phyloP scores from a whole-genome alignment of 306 rosid genomes.

The Carpinus viminea region DNA sequence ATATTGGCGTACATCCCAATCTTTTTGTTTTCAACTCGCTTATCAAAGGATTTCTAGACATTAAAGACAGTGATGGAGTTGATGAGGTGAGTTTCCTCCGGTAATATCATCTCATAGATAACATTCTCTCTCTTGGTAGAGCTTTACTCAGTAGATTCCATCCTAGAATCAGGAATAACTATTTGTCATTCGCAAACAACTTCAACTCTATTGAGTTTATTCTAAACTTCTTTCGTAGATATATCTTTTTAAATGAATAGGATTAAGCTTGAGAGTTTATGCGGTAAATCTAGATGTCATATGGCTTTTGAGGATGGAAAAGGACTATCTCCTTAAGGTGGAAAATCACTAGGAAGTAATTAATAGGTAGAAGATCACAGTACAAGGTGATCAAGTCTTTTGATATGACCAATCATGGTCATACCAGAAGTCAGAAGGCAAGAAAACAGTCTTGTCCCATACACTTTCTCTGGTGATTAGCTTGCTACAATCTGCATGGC shows the following conservation, averaged over 20 bases:
- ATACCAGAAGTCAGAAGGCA: background rate
- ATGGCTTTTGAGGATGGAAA: background rate
- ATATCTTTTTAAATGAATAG: background rate
- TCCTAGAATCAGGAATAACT: background rate
- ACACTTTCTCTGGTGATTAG: background rate
- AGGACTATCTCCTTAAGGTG: background rate
- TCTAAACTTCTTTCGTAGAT: background rate
- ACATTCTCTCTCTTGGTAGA: background rate
- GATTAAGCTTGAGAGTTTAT: background rate
- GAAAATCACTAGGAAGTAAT: background rate
- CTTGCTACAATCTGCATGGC: background rate
- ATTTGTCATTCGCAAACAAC: background rate
- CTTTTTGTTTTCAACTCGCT: conserved; percentile 83
- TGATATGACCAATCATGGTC: background rate
- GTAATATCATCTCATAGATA: background rate
- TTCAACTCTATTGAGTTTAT: background rate
- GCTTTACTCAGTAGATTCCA: background rate
- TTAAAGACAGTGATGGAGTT: conserved; percentile 69
- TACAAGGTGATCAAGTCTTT: background rate
- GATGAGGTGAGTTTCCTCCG: conserved; percentile 56
- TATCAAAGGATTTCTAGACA: conserved; percentile 83
- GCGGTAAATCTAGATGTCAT: background rate
- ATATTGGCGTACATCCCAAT: conserved; percentile 72
- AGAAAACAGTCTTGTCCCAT: background rate
- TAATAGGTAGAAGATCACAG: background rate